Conservation (phyloP, 441 rosid genomes). For the Melastoma candidum region DNA sequence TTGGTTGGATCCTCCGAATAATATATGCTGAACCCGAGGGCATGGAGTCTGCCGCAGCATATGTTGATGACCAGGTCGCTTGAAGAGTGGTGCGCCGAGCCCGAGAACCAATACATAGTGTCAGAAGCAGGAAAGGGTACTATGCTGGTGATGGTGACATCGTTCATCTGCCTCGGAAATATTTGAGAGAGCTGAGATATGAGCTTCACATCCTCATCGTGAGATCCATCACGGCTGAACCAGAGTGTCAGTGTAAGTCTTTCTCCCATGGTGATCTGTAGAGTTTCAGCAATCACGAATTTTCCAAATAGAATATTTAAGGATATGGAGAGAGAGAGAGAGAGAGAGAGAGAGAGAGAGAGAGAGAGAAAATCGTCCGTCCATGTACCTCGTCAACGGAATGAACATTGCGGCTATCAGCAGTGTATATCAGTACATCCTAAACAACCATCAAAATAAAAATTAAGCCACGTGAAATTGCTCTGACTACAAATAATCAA, state of each 20-base stretch:
- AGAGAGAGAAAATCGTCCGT: constrained; percentile 1
- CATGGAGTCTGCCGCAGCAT: constrained; percentile 55
- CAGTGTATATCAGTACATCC: constrained; percentile 83
- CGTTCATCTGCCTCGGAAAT: constrained; percentile 8
- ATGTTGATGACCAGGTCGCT: constrained; percentile 43
- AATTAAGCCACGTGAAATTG: neutral
- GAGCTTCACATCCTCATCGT: constrained; percentile 77
- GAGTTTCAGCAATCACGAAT: constrained; percentile 4
- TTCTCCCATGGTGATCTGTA: constrained; percentile 70
- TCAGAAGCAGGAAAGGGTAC: constrained; percentile 53
- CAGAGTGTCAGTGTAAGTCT: constrained; percentile 80
- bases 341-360: neutral
- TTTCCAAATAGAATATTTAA: too few relatives aligned
- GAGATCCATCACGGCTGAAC: constrained; percentile 78
- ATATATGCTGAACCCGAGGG: constrained; percentile 37
- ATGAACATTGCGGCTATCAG: constrained; percentile 73
- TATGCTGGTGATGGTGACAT: constrained; percentile 16
- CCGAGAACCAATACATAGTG: constrained; percentile 74
- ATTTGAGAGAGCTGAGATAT: constrained; percentile 45
- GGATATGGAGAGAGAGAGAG: too few relatives aligned
- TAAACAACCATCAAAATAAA: constrained; percentile 15
- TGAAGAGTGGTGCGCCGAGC: constrained; percentile 29
- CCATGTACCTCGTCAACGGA: constrained; percentile 74
- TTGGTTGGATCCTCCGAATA: constrained; percentile 26
- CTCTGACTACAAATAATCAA: neutral